A percentile compares a stretch with the other conserved stretches of the same genome.
Conservation (phyloP, 2,329 filamentous ascomycete species). For the Arthrobotrys sinensis region DNA sequence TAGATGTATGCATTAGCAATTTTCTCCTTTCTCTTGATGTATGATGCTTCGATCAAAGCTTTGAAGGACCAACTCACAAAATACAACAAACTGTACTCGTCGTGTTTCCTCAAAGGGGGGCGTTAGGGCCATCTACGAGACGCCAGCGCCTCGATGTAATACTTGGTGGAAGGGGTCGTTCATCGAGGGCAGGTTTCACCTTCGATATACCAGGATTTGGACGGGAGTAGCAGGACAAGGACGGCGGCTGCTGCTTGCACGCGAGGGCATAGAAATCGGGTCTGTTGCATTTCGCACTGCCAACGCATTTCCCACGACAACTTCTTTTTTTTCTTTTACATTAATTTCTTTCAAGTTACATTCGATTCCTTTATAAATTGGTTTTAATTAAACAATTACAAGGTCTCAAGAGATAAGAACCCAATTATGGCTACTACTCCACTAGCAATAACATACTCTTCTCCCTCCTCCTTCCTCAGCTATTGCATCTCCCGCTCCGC, state of each 20-base stretch:
- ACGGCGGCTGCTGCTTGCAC: not conserved
- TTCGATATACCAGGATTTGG: not conserved
- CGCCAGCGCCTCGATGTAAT: slow-evolving; percentile 1
- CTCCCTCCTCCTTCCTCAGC: slow-evolving; percentile 21
- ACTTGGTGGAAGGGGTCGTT: not conserved
- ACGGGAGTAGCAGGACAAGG: not conserved
- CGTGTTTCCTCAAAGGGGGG: not conserved
- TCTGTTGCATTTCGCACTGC: slow-evolving; percentile 39
- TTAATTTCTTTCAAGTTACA: no score
- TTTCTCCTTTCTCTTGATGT: not conserved
- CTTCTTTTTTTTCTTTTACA: no score
- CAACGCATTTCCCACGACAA: slow-evolving; percentile 34
- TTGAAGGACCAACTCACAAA: slow-evolving; percentile 47
- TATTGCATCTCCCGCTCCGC: slow-evolving; percentile 47
- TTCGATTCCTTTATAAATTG: not conserved
- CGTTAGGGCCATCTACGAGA: not conserved
- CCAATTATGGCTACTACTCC: not conserved
- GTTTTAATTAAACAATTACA: no score
- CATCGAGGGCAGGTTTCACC: not conserved
- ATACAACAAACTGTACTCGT: slow-evolving; percentile 40
- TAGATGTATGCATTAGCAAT: not conserved
- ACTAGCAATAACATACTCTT: not conserved
- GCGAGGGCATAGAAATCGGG: not conserved
- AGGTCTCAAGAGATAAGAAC: not conserved
- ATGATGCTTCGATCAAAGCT: not conserved